Conservation (phyloP, 1,284 basidiomycete species). For the Tilletia caries region DNA sequence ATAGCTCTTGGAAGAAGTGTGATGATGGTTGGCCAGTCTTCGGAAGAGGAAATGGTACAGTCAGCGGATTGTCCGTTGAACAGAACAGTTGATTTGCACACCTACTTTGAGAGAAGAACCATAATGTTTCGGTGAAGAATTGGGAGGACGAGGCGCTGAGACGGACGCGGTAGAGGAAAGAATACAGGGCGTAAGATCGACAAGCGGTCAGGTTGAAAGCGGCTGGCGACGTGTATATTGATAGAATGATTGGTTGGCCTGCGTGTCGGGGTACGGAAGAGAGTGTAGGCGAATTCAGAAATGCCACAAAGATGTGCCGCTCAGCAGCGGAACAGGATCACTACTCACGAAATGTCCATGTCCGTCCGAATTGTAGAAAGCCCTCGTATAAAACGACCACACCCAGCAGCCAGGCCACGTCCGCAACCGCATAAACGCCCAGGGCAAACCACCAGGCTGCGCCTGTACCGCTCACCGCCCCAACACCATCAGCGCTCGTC, state of each 20-base stretch:
- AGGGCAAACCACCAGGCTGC: conserved; percentile 37
- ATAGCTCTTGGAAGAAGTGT: conserved; percentile 33
- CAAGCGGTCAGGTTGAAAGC: conserved; percentile 30
- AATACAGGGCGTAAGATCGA: conserved; percentile 33
- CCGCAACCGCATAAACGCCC: conserved; percentile 27
- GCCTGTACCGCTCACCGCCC: neutral
- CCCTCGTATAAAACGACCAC: conserved; percentile 33
- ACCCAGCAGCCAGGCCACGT: conserved; percentile 29
- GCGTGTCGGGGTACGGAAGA: neutral
- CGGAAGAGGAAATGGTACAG: neutral
- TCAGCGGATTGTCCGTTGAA: too few species aligned
- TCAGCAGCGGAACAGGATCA: neutral
- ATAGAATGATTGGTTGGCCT: conserved; percentile 24
- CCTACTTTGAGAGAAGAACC: conserved; percentile 36
- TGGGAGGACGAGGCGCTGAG: conserved; percentile 21
- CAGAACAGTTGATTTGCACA: neutral
- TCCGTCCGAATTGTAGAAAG: conserved; percentile 23
- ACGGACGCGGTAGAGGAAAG: conserved; percentile 32
- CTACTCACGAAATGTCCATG: conserved; percentile 23
- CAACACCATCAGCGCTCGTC: conserved; percentile 14
- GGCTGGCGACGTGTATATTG: conserved; percentile 32
- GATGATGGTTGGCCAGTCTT: conserved; percentile 39
- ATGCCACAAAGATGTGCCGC: neutral
- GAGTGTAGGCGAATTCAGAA: neutral
- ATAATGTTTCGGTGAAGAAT: conserved; percentile 31